phyloP scores from a whole-genome alignment of 768 basidiomycete species.

The Kwoniella dendrophila region DNA sequence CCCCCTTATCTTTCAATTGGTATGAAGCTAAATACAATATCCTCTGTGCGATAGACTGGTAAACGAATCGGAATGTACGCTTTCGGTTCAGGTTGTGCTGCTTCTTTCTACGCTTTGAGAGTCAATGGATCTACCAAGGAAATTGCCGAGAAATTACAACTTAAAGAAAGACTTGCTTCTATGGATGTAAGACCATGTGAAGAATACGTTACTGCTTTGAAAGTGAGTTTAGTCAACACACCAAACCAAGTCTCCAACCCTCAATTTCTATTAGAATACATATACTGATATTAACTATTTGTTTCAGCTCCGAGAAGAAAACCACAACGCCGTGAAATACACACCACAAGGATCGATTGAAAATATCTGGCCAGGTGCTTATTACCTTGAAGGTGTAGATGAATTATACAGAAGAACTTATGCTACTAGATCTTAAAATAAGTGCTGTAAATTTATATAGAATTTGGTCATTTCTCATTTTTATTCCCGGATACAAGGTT shows the following conservation, averaged over 20 bases:
- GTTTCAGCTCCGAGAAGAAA: slow-evolving; percentile 85
- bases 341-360: slow-evolving; percentile 81
- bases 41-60: slow-evolving; percentile 54
- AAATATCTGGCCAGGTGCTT: slow-evolving; percentile 91
- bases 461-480: background rate
- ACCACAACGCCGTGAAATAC: slow-evolving; percentile 87
- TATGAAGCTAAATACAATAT: slow-evolving; percentile 6
- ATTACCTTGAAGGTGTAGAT: slow-evolving; percentile 90
- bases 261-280: background rate
- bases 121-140: slow-evolving; percentile 84
- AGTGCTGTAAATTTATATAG: background rate
- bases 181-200: slow-evolving; percentile 92
- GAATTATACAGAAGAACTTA: slow-evolving; percentile 90
- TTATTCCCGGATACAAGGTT: no score
- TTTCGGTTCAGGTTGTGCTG: slow-evolving; percentile 95
- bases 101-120: slow-evolving; percentile 83
- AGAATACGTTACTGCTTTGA: slow-evolving; percentile 81
- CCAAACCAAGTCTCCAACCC: background rate
- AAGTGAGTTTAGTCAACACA: slow-evolving; percentile 50
- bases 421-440: slow-evolving; percentile 31
- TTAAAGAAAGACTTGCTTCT: slow-evolving; percentile 71
- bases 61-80: slow-evolving; percentile 93
- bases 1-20: background rate
- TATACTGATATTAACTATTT: slow-evolving; percentile 18
- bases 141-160: slow-evolving; percentile 79